phyloP scores from a whole-genome alignment of 495 filamentous ascomycete species.

The Podospora pseudoanserina region DNA sequence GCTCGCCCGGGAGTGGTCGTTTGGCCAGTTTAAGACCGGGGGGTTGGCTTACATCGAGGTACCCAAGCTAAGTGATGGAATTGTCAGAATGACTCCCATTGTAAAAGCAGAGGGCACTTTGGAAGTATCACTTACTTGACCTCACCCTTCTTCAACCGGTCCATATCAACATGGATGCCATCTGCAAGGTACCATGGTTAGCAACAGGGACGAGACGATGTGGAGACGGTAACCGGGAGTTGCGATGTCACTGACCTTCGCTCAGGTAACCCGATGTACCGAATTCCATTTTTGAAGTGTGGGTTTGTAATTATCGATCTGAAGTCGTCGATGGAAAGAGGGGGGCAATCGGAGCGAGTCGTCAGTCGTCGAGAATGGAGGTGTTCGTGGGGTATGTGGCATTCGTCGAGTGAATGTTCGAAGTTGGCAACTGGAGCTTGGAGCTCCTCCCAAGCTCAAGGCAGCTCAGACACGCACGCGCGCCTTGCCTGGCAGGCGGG shows the following conservation, averaged over 20 bases:
- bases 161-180: constrained; percentile 99
- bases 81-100: constrained; percentile 15
- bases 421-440: constrained; percentile 22
- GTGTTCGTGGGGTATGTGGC: constrained; percentile 13
- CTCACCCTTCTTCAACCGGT: constrained; percentile 57
- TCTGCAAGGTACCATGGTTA: constrained; percentile 53
- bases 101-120: not conserved
- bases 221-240: constrained; percentile 10
- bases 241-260: constrained; percentile 54
- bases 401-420: constrained; percentile 18
- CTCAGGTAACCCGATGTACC: constrained; percentile 65
- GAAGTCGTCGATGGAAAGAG: not conserved
- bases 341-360: not conserved
- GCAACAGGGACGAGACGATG: constrained; percentile 4
- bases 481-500: constrained; percentile 18
- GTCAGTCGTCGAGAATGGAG: constrained; percentile 3
- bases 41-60: constrained; percentile 82
- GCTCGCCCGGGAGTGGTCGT: constrained; percentile 5
- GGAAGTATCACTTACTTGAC: constrained; percentile 62
- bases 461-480: constrained; percentile 45
- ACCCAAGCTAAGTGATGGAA: constrained; percentile 62
- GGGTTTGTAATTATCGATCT: constrained; percentile 13
- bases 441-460: constrained; percentile 42
- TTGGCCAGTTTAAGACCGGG: not conserved
- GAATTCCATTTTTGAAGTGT: constrained; percentile 49